Conservation (phyloP, 1,284 basidiomycete species). For the Malassezia obtusa region DNA sequence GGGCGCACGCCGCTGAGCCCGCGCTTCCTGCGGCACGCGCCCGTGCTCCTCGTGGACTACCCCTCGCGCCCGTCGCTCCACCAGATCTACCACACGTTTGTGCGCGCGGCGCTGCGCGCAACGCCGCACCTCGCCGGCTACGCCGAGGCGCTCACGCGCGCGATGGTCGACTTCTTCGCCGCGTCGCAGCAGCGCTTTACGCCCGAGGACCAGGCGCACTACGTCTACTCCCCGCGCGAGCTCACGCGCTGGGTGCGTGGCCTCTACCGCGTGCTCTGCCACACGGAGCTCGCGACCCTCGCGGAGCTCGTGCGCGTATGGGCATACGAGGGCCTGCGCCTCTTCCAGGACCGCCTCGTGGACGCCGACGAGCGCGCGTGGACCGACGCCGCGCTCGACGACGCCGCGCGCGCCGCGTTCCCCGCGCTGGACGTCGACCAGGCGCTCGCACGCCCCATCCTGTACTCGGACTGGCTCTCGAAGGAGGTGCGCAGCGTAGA, state of each 20-base stretch:
- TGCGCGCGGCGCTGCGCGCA: conserved; percentile 88
- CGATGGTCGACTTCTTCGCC: conserved; percentile 93
- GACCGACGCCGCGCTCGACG: conserved; percentile 88
- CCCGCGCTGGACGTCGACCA: conserved; percentile 76
- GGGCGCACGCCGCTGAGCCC: conserved; percentile 96
- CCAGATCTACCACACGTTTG: conserved; percentile 99
- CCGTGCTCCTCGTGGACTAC: conserved; percentile 99
- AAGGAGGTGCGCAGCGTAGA: conserved; percentile 92
- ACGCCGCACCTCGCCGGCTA: conserved; percentile 85
- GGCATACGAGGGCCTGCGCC: conserved; percentile 93
- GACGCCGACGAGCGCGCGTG: conserved; percentile 52
- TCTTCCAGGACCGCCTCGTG: conserved; percentile 96
- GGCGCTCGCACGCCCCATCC: conserved; percentile 67
- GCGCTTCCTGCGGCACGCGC: conserved; percentile 93
- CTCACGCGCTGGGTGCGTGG: conserved; percentile 96
- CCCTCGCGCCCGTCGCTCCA: conserved; percentile 92
- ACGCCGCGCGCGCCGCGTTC: conserved; percentile 77
- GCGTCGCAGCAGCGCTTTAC: conserved; percentile 91
- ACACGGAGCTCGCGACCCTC: conserved; percentile 73
- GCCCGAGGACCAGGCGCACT: conserved; percentile 90
- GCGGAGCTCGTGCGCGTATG: conserved; percentile 86
- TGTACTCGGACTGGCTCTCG: conserved; percentile 99
- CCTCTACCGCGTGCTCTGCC: conserved; percentile 90
- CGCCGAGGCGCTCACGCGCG: conserved; percentile 85
- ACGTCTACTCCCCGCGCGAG: conserved; percentile 98